Base-by-base conservation (phyloP, 2,329 filamentous ascomycete genomes). In the Coniochaeta prunicola region DNA sequence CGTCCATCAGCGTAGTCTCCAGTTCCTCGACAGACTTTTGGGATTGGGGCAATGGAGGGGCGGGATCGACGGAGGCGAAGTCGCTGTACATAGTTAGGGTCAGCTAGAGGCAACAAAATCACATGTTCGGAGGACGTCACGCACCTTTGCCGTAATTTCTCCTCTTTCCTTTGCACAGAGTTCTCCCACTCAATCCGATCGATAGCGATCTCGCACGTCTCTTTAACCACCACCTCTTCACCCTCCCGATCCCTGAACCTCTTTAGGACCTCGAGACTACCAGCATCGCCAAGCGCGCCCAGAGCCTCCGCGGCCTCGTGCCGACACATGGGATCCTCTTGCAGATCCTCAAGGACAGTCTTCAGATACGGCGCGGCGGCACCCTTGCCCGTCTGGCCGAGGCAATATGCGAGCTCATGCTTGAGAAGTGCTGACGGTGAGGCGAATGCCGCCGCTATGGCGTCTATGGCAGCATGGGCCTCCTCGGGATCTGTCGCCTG, bases 181-280 rank as follows among this genome's bases (percentile, higher is more conserved):
- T 90, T 89, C 74, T 94, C 91, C 93, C 94, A 99, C 72, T 92
- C 82, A 69, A 99, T 96, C 64, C 94, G 85, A 68, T 92, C 92
- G 59, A 97, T 89, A 6, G 96, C 93, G 70, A 99, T 94, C 71
- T 99, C 94, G 72, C 94, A 99, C 0, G 94, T 99, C 80, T 99
- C 92, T 45, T 84, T 84, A n/a, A 99, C 87, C 40, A 92, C 89
- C 30, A 89, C 85, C 34, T 87, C 82, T 75, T 97, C 92, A 19
- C 83, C 85, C 62, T 80, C 75, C 63, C 91, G 85, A 70, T 97
- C 90, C 62, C 91, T 83, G 69, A 91, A 84, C 64, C 84, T 74
- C 70, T 81, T 84, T 64, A 99, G 76, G 34, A 97, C 74, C 2
- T 85, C 84, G 69, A 99, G 72, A 69, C 90, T 92, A 4, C 81